Evolutionary conservation across 176 grass and related monocot species (phyloP), one percentile per base, ranked within the genome.

Genomic region (Oryza coarctata): DNA sequence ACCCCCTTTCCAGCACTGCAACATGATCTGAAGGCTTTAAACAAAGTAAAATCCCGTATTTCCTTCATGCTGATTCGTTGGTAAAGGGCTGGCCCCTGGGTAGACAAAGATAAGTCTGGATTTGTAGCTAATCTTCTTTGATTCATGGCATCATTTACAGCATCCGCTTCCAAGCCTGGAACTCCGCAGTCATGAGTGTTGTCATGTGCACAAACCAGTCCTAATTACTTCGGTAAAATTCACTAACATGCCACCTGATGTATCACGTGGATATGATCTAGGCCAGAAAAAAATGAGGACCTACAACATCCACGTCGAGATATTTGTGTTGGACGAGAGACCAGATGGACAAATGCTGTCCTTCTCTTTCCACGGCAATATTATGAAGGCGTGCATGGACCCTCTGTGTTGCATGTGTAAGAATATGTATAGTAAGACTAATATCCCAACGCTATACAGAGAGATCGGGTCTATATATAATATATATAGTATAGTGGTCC

Each of bases 21-120:
- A 63, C 50, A 69, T 70, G 83, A 34, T 63, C 44, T 62, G 6
- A 78, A 63, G 13, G 52, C 20, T 29, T 26, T 39, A 34, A 15
- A 63, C 36, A 61, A 17, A n/a, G 29, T 70, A 83, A 83, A 85
- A 64, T 78, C 44, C 14, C 12, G 32, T 49, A 13, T 6, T 61
- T 78, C 5, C 41, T 72, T 29, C n/a, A 14, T 26, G 22, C 22
- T 35, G 7, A 68, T 22, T 20, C 8, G 4, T 50, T 15, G 47
- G 15, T 18, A 3, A 50, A 50, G 47, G 18, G 15, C 47, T 50
- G 47, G 47, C 15, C 15, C 4, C 15, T 50, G 47, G 47, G 15
- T 50, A 50, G 3, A 50, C 47, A 44, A n/a, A n/a, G 9, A 52
- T 35, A 12, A 28, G 18, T 71, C 7, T 61, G 18, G 6, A 43